phyloP scores from a whole-genome alignment of 2,329 filamentous ascomycete genomes.

The Fusarium floridanum region DNA sequence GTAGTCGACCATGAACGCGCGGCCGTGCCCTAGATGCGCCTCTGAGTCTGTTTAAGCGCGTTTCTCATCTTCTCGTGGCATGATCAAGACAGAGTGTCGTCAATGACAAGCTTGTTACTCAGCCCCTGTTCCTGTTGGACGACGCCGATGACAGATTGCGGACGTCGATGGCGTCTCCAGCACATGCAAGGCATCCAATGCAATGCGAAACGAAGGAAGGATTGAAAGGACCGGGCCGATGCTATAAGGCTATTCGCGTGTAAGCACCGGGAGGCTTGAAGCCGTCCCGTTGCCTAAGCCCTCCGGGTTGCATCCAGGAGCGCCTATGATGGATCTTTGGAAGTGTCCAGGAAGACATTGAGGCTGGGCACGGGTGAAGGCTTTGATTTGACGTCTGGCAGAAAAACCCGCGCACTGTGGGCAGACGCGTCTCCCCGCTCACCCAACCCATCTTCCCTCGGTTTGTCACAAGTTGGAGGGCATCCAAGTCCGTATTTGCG shows the following conservation, averaged over 20 bases:
- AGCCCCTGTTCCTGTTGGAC: background rate
- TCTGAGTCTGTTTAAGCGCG: conserved; percentile 13
- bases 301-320: conserved; percentile 1
- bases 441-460: background rate
- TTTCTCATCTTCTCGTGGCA: background rate
- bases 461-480: background rate
- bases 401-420: conserved; percentile 30
- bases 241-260: conserved; percentile 19
- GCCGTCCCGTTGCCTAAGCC: conserved; percentile 15
- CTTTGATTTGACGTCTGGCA: conserved; percentile 18
- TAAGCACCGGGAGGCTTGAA: conserved; percentile 22
- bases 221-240: conserved; percentile 33
- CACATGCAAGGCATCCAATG: conserved; percentile 9
- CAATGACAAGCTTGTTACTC: background rate
- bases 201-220: conserved; percentile 8
- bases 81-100: background rate
- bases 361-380: conserved; percentile 30
- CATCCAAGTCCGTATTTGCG: background rate
- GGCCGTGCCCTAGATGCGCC: conserved; percentile 11
- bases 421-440: conserved; percentile 3
- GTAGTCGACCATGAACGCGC: conserved; percentile 6
- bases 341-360: background rate
- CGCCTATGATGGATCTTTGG: background rate
- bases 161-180: background rate
- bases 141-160: background rate